A percentile compares a stretch with the other conserved stretches of the same genome.
phyloP scores from a whole-genome alignment of 2,329 filamentous ascomycete species.

The Daldinia eschscholtzii region DNA sequence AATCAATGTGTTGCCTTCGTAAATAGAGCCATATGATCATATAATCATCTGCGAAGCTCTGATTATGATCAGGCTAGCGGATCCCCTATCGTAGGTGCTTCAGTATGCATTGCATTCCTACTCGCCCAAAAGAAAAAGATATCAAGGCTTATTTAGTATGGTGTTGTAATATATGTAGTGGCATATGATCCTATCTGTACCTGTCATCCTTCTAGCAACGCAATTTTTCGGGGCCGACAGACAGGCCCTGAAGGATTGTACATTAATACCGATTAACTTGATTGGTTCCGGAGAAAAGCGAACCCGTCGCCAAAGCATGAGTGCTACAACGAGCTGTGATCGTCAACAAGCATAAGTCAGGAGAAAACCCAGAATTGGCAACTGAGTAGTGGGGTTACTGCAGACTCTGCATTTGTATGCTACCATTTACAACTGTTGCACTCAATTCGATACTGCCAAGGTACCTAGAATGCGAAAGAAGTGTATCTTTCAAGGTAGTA shows the following conservation, averaged over 20 bases:
- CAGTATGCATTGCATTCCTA: background rate
- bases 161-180: background rate
- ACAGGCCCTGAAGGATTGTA: background rate
- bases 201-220: background rate
- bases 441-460: background rate
- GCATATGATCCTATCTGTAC: background rate
- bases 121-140: background rate
- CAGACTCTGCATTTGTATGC: background rate
- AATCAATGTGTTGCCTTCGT: background rate
- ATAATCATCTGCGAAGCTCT: background rate
- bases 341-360: background rate
- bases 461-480: background rate
- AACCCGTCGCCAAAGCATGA: background rate
- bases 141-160: background rate
- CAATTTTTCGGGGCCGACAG: slow-evolving; percentile 3
- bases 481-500: background rate
- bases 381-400: background rate
- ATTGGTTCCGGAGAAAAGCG: background rate
- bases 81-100: background rate
- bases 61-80: background rate
- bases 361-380: background rate
- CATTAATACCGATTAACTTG: background rate
- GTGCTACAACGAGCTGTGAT: background rate
- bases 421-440: background rate
- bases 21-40: background rate